These are phyloP conservation scores for Globisporangium carolinianum DNA, from an alignment of 352 stramenopile species.

Conservation along the genomic window DNA sequence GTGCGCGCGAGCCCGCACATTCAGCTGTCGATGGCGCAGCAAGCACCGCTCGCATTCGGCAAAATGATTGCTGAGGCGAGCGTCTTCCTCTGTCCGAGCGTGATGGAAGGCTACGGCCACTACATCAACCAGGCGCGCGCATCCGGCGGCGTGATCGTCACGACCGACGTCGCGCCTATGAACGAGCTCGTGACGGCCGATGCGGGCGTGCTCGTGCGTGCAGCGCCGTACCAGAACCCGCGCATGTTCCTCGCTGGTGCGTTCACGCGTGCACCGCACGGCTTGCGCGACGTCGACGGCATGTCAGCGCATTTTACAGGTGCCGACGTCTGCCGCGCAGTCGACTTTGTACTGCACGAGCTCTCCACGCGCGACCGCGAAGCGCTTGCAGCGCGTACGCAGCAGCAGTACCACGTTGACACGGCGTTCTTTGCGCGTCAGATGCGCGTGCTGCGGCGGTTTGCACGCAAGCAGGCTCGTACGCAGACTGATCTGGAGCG, in stretches of 20 bases:
- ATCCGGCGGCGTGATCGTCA: constrained; percentile 33
- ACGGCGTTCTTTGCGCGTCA: constrained; percentile 37
- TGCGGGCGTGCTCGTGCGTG: constrained; percentile 23
- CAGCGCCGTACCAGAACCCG: constrained; percentile 4
- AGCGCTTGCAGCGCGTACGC: constrained; percentile 20
- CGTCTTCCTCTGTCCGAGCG: constrained; percentile 47
- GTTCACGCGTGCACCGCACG: constrained; percentile 15
- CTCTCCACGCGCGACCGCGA: constrained; percentile 21
- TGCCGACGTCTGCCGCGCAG: constrained; percentile 24
- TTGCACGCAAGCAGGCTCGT: constrained; percentile 4
- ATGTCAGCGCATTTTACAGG: constrained; percentile 25
- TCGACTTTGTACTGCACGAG: constrained; percentile 23
- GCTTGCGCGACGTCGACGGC: constrained; percentile 19
- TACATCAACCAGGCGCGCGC: constrained; percentile 62
- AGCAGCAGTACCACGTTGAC: constrained; percentile 41
- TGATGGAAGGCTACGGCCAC: constrained; percentile 56
- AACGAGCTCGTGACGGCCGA: constrained; percentile 42
- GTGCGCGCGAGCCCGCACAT: constrained; percentile 17
- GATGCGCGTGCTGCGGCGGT: constrained; percentile 33
- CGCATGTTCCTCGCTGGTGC: constrained; percentile 31
- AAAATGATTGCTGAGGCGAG: constrained; percentile 31
- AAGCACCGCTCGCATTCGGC: constrained; percentile 27
- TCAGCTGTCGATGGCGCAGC: constrained; percentile 11
- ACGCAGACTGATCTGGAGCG: too few relatives aligned
- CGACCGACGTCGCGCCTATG: constrained; percentile 41